Evolutionary conservation across 2,329 filamentous ascomycete genomes (phyloP), one percentile per base, ranked within the genome.

Genomic region (Microdochium nivale): DNA sequence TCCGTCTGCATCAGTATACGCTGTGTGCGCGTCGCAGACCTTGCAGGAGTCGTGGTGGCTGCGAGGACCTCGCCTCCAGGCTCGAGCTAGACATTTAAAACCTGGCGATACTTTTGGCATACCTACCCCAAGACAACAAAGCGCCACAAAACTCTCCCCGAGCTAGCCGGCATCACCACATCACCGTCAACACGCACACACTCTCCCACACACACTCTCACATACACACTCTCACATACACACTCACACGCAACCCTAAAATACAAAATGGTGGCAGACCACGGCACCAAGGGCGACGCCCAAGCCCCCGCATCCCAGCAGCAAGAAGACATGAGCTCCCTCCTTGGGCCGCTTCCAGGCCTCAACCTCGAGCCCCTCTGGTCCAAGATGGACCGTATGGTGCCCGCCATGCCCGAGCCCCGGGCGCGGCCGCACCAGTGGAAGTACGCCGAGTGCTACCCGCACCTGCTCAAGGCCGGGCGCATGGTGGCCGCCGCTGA

Each of bases 401-500:
- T 44, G n/a, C 40, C 40, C 10, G 40, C 40, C 14, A 21, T 24
- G n/a, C 40, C 40, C 19, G n/a, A 44, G 19, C 40, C 40, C n/a
- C 3, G 19, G n/a, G 40, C 40, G 3, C n/a, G 40, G 40, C 40
- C 40, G 21, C 40, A 44, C 40, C n/a, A 23, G n/a, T 64, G 62
- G 62, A 51, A 54, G 19, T 65, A 62, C 54, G 50, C 59, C 2
- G 52, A 56, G 10, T 54, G 60, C 30, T 54, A 57, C 5, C 61
- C 61, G 13, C 52, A 59, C 37, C 57, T 65, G 4, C 49, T 62
- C 16, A 32, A 54, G 25, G 55, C 61, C 7, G 61, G 61, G 7
- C 51, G 59, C 33, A 19, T 63, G 14, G 56, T 65, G 10, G 54
- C 58, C 1, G 57, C 60, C 23, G 58, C 61, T 27, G 55, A 62